Conservation (phyloP, 2,329 filamentous ascomycete genomes). For the Neophaeococcomyces aloes region DNA sequence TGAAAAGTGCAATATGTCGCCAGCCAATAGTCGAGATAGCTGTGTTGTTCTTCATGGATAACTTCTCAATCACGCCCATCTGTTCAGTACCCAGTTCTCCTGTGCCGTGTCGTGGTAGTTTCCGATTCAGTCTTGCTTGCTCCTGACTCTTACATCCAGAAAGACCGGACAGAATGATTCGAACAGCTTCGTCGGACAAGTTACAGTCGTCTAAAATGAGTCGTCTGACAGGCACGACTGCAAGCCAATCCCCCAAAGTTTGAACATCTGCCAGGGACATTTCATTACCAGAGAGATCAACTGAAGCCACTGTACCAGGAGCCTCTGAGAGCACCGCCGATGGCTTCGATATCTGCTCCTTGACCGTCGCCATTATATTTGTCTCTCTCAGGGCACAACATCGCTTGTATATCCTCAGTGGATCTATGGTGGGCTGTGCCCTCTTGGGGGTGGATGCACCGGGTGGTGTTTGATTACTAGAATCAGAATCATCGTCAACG, state of each 20-base stretch:
- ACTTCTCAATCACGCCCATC: conserved; percentile 67
- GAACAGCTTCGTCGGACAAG: conserved; percentile 72
- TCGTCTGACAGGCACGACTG: conserved; percentile 81
- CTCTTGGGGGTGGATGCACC: conserved; percentile 25
- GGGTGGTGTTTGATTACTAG: conserved; percentile 26
- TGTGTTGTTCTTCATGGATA: conserved; percentile 79
- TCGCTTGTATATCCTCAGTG: conserved; percentile 80
- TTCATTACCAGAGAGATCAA: conserved; percentile 76
- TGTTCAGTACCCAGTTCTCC: conserved; percentile 25
- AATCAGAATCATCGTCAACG: conserved; percentile 53
- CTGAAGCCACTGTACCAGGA: conserved; percentile 65
- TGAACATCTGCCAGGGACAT: conserved; percentile 73
- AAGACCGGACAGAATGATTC: conserved; percentile 76
- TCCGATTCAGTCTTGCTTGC: conserved; percentile 42
- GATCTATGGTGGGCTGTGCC: conserved; percentile 74
- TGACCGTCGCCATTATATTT: conserved; percentile 81
- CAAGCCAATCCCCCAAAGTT: conserved; percentile 86
- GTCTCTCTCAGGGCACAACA: conserved; percentile 92
- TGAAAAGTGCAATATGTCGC: conserved; percentile 80
- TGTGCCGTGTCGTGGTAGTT: conserved; percentile 29
- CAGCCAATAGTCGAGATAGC: conserved; percentile 80
- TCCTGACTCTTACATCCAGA: conserved; percentile 64
- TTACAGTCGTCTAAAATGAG: conserved; percentile 79
- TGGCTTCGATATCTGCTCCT: conserved; percentile 68
- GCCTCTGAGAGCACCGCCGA: conserved; percentile 53